Conservation (phyloP, 176 grass and related monocot species). For the Saccharum officinarum region DNA sequence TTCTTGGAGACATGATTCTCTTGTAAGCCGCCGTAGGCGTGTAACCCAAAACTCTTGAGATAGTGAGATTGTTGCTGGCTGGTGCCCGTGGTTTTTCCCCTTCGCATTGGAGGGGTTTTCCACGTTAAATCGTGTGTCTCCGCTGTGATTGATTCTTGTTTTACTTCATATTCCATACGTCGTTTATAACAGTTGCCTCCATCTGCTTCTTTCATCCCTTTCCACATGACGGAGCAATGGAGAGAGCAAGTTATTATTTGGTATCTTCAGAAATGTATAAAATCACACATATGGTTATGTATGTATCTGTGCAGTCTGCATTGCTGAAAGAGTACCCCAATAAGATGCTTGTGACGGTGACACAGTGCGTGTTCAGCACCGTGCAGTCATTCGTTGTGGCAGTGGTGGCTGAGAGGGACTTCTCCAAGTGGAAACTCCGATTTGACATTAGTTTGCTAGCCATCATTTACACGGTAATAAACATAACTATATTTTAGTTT, state of each 20-base stretch:
- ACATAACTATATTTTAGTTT: not conserved
- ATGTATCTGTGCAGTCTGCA: not conserved
- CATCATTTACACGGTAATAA: not conserved
- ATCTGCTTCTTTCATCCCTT: too few relatives aligned
- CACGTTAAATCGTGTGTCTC: too few relatives aligned
- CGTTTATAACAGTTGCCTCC: too few relatives aligned
- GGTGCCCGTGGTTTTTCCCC: too few relatives aligned
- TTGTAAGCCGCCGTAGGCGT: too few relatives aligned
- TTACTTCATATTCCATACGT: too few relatives aligned
- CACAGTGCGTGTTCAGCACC: constrained; percentile 48
- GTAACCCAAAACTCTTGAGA: too few relatives aligned
- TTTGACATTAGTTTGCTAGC: not conserved
- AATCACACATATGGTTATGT: not conserved
- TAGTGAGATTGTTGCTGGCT: too few relatives aligned
- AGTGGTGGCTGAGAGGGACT: constrained; percentile 35
- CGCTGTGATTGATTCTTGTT: too few relatives aligned
- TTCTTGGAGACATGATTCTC: too few relatives aligned
- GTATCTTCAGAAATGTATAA: not conserved
- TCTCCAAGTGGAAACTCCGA: constrained; percentile 43
- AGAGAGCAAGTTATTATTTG: not conserved
- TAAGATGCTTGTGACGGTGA: constrained; percentile 57
- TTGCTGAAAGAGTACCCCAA: constrained; percentile 53
- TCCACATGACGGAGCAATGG: too few relatives aligned
- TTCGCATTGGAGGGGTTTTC: too few relatives aligned
- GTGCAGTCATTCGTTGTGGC: constrained; percentile 37